Conservation (phyloP, 1,284 basidiomycete species). For the Cutaneotrichosporon dermatis region DNA sequence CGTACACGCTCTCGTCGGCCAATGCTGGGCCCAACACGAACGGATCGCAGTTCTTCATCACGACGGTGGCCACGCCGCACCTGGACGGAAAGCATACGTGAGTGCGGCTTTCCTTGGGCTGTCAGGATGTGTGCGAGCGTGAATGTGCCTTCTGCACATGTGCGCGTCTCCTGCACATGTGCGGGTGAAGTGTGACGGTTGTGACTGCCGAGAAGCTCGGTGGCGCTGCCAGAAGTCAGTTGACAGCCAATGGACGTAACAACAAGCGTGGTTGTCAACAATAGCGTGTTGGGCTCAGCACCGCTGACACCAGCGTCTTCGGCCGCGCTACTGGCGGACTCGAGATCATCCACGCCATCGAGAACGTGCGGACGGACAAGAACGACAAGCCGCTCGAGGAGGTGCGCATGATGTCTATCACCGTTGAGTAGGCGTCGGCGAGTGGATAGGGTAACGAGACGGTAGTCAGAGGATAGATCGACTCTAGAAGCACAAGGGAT, state of each 20-base stretch:
- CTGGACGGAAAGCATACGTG: constrained; percentile 60
- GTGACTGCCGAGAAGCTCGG: no score
- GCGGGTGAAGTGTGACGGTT: no score
- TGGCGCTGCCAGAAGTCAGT: no score
- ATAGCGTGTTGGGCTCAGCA: no score
- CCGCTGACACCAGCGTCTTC: constrained; percentile 51
- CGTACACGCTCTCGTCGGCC: constrained; percentile 99
- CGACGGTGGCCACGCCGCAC: constrained; percentile 92
- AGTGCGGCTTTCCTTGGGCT: constrained; percentile 19
- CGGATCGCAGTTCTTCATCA: constrained; percentile 92
- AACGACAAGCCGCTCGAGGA: constrained; percentile 82
- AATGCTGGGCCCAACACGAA: constrained; percentile 84
- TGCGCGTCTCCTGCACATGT: no score
- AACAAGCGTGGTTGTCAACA: no score
- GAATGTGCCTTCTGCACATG: no score
- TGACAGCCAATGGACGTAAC: no score
- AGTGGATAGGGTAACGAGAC: not conserved
- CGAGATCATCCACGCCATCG: constrained; percentile 57
- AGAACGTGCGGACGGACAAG: constrained; percentile 64
- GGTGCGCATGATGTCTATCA: constrained; percentile 62
- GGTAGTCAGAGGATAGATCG: no score
- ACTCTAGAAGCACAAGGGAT: no score
- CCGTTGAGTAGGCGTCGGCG: constrained; percentile 11
- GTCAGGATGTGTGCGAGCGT: no score
- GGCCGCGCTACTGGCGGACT: constrained; percentile 54